A percentile compares a stretch with the other conserved stretches of the same genome.
Conservation (phyloP, 257 asterid species). For the Solanum virginianum region DNA sequence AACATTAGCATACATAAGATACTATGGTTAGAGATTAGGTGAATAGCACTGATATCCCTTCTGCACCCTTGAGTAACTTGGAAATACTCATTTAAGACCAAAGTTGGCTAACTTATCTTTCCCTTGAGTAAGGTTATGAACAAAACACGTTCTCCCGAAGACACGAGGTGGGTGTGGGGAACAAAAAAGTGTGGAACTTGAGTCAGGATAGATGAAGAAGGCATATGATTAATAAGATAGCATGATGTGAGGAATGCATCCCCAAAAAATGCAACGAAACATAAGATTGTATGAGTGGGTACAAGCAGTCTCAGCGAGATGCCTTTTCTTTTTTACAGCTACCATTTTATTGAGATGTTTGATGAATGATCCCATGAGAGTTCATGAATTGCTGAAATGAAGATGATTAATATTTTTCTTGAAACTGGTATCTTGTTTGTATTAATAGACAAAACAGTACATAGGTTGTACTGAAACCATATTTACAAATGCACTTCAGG, state of each 20-base stretch:
- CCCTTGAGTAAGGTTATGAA: neutral
- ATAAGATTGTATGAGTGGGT: neutral
- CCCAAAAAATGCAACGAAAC: neutral
- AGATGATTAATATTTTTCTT: neutral
- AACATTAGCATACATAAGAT: neutral
- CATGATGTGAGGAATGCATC: neutral
- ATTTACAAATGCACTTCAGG: too few species aligned
- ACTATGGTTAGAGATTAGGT: neutral
- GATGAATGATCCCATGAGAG: neutral
- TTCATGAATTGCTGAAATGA: neutral
- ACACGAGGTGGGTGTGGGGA: neutral
- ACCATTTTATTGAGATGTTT: neutral
- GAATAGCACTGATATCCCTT: neutral
- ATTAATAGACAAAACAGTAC: too few species aligned
- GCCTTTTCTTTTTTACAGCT: neutral
- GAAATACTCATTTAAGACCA: neutral
- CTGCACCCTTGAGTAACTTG: neutral
- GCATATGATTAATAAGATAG: neutral
- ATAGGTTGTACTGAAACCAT: too few species aligned
- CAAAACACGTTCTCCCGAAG: neutral
- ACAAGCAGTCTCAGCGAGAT: neutral
- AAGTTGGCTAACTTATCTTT: neutral
- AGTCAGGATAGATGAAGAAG: neutral
- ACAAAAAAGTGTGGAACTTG: neutral
- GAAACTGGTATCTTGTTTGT: too few species aligned